These are phyloP conservation scores for Trichoderma oligosporum DNA, from an alignment of 2,329 filamentous ascomycete genomes.

Conservation along the genomic window DNA sequence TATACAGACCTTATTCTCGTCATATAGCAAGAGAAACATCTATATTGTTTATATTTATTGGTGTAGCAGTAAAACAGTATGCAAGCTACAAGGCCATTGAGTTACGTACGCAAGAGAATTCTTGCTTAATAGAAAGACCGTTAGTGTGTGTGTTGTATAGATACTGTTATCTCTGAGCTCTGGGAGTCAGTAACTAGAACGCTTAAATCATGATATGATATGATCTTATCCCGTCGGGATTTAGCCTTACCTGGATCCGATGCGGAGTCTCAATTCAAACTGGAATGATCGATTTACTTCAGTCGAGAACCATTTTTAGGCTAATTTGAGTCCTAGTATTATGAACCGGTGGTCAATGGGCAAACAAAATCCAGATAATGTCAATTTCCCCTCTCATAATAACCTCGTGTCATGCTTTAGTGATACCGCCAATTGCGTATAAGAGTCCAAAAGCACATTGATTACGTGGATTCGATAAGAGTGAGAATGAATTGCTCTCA, in stretches of 20 bases:
- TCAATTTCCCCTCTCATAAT: background rate
- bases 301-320: background rate
- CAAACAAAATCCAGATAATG: background rate
- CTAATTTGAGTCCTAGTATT: background rate
- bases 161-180: too few species aligned
- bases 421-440: background rate
- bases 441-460: background rate
- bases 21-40: too few species aligned
- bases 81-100: too few species aligned
- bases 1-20: too few species aligned
- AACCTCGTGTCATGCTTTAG: background rate
- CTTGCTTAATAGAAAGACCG: too few species aligned
- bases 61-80: too few species aligned
- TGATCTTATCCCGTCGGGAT: constrained; percentile 5
- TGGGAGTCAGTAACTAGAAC: background rate
- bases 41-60: too few species aligned
- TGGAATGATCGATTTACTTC: background rate
- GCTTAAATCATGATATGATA: background rate
- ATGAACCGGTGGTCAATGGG: background rate
- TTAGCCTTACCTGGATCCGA: background rate
- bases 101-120: too few species aligned
- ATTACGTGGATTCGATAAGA: background rate
- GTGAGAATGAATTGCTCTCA: background rate
- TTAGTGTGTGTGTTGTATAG: too few species aligned
- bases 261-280: background rate